Evolutionary conservation across 768 basidiomycete genomes (phyloP).

Genomic region (Boletus tylopilopsis): DNA sequence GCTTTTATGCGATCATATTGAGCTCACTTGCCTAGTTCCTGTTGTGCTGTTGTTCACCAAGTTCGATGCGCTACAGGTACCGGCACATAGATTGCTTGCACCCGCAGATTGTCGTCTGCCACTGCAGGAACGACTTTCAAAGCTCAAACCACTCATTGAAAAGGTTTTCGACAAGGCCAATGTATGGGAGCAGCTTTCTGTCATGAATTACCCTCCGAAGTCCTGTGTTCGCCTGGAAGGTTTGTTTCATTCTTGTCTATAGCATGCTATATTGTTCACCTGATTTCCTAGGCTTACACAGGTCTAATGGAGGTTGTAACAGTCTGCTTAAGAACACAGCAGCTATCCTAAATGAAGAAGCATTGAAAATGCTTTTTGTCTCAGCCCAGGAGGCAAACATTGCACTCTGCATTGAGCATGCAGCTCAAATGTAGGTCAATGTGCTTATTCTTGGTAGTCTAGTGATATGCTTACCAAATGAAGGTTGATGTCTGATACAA

Average conservation of each 20-base stretch:
- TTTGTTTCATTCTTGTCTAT: background rate
- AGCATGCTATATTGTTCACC: background rate
- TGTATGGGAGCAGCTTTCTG: background rate
- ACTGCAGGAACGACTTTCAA: background rate
- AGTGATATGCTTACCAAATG: background rate
- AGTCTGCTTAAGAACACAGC: background rate
- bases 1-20: too few species aligned
- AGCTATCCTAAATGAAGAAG: background rate
- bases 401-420: constrained; percentile 3
- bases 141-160: background rate
- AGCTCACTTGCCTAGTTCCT: background rate
- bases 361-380: constrained; percentile 2
- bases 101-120: background rate
- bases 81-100: background rate
- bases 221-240: background rate
- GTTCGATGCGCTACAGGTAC: constrained; percentile 1
- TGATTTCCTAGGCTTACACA: background rate
- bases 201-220: background rate
- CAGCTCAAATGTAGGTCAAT: background rate
- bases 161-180: background rate
- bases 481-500: background rate
- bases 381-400: constrained; percentile 8
- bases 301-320: background rate
- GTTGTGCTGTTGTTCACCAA: constrained; percentile 11
- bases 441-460: background rate